Conservation (phyloP, 805 yeast genomes). For the Monosporozyma aquatica region DNA sequence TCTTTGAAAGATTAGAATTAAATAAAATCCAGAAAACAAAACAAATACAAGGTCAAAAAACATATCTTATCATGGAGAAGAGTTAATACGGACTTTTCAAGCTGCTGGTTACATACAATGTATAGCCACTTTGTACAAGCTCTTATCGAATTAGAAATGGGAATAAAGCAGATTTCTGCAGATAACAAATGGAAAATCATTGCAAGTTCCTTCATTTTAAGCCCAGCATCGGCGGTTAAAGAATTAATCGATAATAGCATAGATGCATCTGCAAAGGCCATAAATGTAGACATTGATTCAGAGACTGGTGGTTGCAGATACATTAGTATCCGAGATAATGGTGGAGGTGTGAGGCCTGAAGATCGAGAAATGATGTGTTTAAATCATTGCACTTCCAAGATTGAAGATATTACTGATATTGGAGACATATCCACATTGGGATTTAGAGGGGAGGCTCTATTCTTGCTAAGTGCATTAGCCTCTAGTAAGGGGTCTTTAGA, state of each 20-base stretch:
- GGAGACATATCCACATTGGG: slow-evolving; percentile 32
- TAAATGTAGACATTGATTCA: slow-evolving; percentile 33
- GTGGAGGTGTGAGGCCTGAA: slow-evolving; percentile 29
- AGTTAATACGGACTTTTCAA: too few relatives aligned
- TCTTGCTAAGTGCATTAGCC: slow-evolving; percentile 29
- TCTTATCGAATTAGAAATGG: too few relatives aligned
- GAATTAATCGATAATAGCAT: slow-evolving; percentile 37
- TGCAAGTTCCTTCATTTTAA: slow-evolving; percentile 28
- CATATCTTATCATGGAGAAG: too few relatives aligned
- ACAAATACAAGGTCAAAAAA: too few relatives aligned
- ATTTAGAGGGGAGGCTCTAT: slow-evolving; percentile 44
- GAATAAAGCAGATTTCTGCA: slow-evolving; percentile 12
- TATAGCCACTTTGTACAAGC: too few relatives aligned
- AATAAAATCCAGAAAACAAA: too few relatives aligned
- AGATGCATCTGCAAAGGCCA: slow-evolving; percentile 30
- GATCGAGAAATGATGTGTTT: slow-evolving; percentile 32
- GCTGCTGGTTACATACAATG: neutral
- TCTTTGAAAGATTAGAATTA: too few relatives aligned
- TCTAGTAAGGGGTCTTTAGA: slow-evolving; percentile 22
- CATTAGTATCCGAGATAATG: slow-evolving; percentile 34
- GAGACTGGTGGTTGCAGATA: slow-evolving; percentile 32
- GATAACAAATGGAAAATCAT: slow-evolving; percentile 14
- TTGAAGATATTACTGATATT: slow-evolving; percentile 27
- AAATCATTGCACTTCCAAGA: slow-evolving; percentile 37
- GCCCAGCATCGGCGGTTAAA: slow-evolving; percentile 32